Evolutionary conservation across 768 basidiomycete genomes (phyloP).

Genomic region (Postia placenta): DNA sequence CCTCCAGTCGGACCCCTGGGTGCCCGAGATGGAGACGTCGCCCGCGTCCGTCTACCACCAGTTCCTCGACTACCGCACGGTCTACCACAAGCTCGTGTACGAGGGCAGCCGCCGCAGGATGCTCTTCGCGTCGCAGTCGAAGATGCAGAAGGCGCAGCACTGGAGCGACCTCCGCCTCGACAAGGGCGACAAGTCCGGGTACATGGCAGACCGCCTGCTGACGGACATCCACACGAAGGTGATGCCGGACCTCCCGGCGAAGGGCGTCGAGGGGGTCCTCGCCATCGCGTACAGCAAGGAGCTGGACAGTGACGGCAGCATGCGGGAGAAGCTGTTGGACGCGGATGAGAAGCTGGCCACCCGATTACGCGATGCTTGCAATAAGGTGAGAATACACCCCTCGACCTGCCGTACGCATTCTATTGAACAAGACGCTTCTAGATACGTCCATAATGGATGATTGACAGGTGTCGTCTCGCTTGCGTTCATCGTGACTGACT

Average conservation of each 20-base stretch:
- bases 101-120: background rate
- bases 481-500: no score
- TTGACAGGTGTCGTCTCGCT: no score
- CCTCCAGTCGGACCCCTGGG: background rate
- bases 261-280: background rate
- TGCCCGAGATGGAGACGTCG: conserved; percentile 7
- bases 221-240: background rate
- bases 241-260: background rate
- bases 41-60: conserved; percentile 3
- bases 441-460: no score
- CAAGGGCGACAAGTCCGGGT: background rate
- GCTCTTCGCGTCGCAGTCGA: background rate
- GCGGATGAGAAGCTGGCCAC: background rate
- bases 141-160: background rate
- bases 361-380: background rate
- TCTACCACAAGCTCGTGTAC: background rate
- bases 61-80: background rate
- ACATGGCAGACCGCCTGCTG: background rate
- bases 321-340: background rate
- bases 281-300: background rate
- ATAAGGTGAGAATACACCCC: background rate
- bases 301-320: background rate
- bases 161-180: background rate
- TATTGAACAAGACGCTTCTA: no score
- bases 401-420: no score